phyloP scores from a whole-genome alignment of 768 basidiomycete species.

The Termitomyces eurrhizus region DNA sequence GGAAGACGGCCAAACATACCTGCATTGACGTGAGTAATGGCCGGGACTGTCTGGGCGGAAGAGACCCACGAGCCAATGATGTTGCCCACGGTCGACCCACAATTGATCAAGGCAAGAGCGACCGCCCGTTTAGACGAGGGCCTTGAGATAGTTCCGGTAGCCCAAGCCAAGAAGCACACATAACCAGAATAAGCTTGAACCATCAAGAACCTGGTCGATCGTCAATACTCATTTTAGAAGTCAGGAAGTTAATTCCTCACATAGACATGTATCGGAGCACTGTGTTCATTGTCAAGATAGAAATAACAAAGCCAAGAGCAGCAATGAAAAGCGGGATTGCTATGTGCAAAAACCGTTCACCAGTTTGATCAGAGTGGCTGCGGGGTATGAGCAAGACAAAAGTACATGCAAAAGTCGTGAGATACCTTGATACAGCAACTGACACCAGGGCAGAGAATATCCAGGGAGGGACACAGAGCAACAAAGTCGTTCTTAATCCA shows the following conservation, averaged over 20 bases:
- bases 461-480: slow-evolving; percentile 84
- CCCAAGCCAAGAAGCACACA: slow-evolving; percentile 54
- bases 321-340: slow-evolving; percentile 53
- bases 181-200: slow-evolving; percentile 75
- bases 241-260: slow-evolving; percentile 31
- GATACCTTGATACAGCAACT: slow-evolving; percentile 44
- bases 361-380: slow-evolving; percentile 72
- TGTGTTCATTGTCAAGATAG: slow-evolving; percentile 65
- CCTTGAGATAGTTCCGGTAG: slow-evolving; percentile 55
- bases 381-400: slow-evolving; percentile 1
- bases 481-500: slow-evolving; percentile 57
- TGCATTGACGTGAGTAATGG: slow-evolving; percentile 19
- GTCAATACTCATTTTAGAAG: background rate
- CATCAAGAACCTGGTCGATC: slow-evolving; percentile 56
- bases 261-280: slow-evolving; percentile 68
- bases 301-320: slow-evolving; percentile 70
- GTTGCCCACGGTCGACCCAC: slow-evolving; percentile 81
- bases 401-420: slow-evolving; percentile 21
- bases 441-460: slow-evolving; percentile 58
- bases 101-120: slow-evolving; percentile 75
- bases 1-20: slow-evolving; percentile 60
- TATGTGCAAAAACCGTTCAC: slow-evolving; percentile 77
- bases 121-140: slow-evolving; percentile 83
- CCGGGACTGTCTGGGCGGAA: slow-evolving; percentile 3
- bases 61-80: slow-evolving; percentile 72